Percentiles rank a stretch among this genome's conserved stretches.
Conservation (phyloP, 2,329 filamentous ascomycete genomes). For the Corinectria fuckeliana region DNA sequence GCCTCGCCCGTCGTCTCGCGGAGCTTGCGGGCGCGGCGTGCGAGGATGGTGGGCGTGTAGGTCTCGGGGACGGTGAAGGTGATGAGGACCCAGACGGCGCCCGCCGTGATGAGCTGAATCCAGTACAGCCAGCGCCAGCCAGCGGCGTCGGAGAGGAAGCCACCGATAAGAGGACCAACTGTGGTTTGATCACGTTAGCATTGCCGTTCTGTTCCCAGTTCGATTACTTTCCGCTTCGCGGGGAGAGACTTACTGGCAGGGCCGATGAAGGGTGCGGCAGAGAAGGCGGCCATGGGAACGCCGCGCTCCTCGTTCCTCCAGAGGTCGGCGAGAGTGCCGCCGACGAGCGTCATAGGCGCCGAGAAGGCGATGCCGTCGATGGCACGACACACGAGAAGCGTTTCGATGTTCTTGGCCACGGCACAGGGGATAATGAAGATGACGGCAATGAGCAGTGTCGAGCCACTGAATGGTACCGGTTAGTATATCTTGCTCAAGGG, state of each 20-base stretch:
- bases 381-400: conserved; percentile 75
- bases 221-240: too few relatives aligned
- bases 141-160: conserved; percentile 71
- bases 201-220: too few relatives aligned
- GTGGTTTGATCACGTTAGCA: conserved; percentile 13
- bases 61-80: conserved; percentile 92
- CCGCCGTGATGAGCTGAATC: conserved; percentile 81
- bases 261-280: conserved; percentile 81
- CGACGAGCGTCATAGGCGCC: conserved; percentile 85
- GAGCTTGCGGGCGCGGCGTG: conserved; percentile 72
- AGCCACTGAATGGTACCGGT: conserved; percentile 44
- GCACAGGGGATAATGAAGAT: conserved; percentile 84
- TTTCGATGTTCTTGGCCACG: conserved; percentile 76
- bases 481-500: neutral
- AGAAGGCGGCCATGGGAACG: conserved; percentile 87
- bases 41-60: conserved; percentile 81
- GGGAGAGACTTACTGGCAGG: conserved; percentile 63
- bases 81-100: conserved; percentile 74
- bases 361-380: conserved; percentile 87
- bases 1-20: conserved; percentile 71
- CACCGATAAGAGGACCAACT: conserved; percentile 77
- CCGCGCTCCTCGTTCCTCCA: conserved; percentile 85
- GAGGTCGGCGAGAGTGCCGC: conserved; percentile 82
- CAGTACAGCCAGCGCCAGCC: conserved; percentile 89
- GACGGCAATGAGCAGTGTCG: conserved; percentile 72